Evolutionary conservation across 2,329 filamentous ascomycete genomes (phyloP).

Genomic region (Xylaria sp.): DNA sequence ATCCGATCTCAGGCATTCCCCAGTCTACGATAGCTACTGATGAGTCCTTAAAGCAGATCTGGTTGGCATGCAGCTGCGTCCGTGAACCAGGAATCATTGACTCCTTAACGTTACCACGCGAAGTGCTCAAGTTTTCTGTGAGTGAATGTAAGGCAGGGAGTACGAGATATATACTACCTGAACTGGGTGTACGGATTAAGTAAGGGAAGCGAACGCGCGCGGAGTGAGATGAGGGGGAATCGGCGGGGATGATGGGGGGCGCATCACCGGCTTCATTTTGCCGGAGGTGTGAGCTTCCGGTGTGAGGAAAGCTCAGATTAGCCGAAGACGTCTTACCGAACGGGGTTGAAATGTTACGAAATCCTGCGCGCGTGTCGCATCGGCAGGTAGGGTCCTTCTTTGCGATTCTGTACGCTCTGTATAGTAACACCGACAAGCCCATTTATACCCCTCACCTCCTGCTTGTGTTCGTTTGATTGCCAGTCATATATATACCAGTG

Average conservation of each 20-base stretch:
- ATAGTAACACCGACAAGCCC: not conserved
- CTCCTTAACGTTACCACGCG: not conserved
- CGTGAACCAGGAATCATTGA: not conserved
- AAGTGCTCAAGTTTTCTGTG: not conserved
- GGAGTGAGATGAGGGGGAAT: not conserved
- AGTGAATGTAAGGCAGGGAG: no score
- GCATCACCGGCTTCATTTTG: not conserved
- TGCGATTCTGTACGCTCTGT: not conserved
- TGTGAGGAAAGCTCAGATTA: not conserved
- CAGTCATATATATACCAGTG: not conserved
- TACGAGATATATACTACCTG: not conserved
- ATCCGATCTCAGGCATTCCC: not conserved
- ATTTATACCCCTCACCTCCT: conserved; percentile 2
- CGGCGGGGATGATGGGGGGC: not conserved
- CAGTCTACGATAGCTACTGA: no score
- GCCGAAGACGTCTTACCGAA: not conserved
- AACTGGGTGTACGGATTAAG: not conserved
- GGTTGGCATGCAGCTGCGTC: not conserved
- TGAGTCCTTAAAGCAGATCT: not conserved
- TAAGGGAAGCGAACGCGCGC: not conserved
- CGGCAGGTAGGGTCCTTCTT: not conserved
- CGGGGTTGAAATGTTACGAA: not conserved
- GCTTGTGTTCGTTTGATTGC: not conserved
- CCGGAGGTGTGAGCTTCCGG: not conserved
- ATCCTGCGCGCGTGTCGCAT: not conserved